These are phyloP conservation scores for Ambrosia artemisiifolia DNA, from an alignment of 129 eudicot species.

Conservation along the genomic window DNA sequence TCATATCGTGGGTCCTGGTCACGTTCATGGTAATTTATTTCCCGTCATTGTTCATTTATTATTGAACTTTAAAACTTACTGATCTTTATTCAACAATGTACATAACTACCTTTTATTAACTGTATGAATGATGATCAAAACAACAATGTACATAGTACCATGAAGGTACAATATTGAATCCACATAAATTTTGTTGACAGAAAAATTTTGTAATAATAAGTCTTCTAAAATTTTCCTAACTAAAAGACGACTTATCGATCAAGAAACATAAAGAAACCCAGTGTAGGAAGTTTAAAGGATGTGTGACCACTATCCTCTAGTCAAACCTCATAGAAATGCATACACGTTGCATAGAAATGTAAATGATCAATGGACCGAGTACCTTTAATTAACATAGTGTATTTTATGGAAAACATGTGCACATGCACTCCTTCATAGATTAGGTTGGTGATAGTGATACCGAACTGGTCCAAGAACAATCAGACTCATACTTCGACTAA, in stretches of 20 bases:
- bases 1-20: constrained; percentile 23
- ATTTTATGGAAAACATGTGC: too few relatives aligned
- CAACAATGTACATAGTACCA: neutral
- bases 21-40: constrained; percentile 12
- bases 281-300: too few relatives aligned
- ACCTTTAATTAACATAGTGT: too few relatives aligned
- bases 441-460: too few relatives aligned
- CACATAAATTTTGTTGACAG: neutral
- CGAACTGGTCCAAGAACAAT: too few relatives aligned
- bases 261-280: neutral
- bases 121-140: neutral
- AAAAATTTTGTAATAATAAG: neutral
- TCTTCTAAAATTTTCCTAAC: neutral
- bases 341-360: too few relatives aligned
- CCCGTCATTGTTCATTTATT: neutral
- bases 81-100: neutral
- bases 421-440: too few relatives aligned
- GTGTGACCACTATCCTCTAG: too few relatives aligned
- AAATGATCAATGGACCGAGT: too few relatives aligned
- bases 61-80: neutral
- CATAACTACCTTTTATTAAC: neutral
- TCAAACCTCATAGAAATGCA: too few relatives aligned
- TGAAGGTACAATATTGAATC: neutral
- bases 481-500: too few relatives aligned
- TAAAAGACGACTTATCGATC: neutral